phyloP scores from a whole-genome alignment of 805 yeast species.

The Saccharomyces mikatae region DNA sequence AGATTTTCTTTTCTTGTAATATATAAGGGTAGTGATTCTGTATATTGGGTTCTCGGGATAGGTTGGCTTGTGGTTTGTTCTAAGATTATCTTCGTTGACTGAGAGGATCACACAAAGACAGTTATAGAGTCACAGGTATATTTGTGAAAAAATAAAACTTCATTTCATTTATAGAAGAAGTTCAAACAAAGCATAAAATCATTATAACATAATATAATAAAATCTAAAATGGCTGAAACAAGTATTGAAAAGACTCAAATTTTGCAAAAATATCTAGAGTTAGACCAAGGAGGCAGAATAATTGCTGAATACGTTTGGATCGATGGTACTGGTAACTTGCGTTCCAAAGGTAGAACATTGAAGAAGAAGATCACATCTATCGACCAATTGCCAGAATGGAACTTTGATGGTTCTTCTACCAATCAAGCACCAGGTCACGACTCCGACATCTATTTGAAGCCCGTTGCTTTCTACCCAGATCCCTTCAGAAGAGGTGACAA shows the following conservation, averaged over 20 bases:
- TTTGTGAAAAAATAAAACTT: not conserved
- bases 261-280: constrained; percentile 71
- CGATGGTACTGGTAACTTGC: constrained; percentile 81
- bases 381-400: constrained; percentile 96
- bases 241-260: constrained; percentile 58
- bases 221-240: constrained; percentile 13
- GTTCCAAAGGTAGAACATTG: constrained; percentile 92
- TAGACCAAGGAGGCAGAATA: constrained; percentile 78
- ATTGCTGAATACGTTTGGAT: constrained; percentile 98
- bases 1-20: not conserved
- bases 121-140: not conserved
- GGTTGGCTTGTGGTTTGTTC: not conserved
- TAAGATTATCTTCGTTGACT: not conserved
- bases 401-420: constrained; percentile 97
- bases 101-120: not conserved
- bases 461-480: constrained; percentile 91
- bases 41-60: not conserved
- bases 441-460: constrained; percentile 91
- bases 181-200: not conserved
- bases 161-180: not conserved
- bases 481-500: constrained; percentile 98
- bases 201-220: not conserved
- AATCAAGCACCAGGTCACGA: constrained; percentile 98
- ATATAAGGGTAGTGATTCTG: not conserved
- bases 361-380: constrained; percentile 56